Evolutionary conservation across 306 rosid genomes (phyloP).

Genomic region (Vigna reflexopilosa): DNA sequence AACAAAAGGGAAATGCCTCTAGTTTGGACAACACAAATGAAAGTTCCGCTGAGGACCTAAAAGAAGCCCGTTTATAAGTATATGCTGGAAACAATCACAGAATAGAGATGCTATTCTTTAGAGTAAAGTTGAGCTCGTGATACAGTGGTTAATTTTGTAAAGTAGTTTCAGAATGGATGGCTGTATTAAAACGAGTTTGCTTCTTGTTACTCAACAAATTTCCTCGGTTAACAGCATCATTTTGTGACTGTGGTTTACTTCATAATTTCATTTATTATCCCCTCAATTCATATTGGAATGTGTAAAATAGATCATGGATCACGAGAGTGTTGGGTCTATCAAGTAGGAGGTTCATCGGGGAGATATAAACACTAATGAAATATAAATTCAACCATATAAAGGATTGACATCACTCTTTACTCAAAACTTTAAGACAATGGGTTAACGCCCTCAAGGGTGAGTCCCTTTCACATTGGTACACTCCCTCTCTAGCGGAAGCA

Average conservation of each 20-base stretch:
- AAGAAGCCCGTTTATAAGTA: neutral
- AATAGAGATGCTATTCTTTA: neutral
- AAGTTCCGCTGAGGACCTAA: constrained; percentile 17
- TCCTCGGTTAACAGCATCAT: too few species aligned
- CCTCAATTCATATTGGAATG: neutral
- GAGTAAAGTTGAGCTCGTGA: neutral
- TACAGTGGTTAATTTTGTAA: neutral
- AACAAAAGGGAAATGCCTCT: constrained; percentile 39
- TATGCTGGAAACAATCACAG: neutral
- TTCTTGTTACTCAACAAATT: too few species aligned
- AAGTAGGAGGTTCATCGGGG: too few species aligned
- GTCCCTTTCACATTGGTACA: too few species aligned
- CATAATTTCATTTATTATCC: neutral
- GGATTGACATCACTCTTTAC: too few species aligned
- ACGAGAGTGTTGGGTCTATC: neutral
- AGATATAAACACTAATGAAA: too few species aligned
- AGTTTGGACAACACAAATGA: constrained; percentile 26
- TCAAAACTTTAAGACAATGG: too few species aligned
- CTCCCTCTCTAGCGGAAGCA: too few species aligned
- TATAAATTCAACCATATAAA: too few species aligned
- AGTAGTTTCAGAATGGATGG: neutral
- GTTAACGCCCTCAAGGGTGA: too few species aligned
- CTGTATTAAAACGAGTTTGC: neutral
- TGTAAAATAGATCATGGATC: neutral
- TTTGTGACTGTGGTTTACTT: neutral